Percentiles rank a stretch among this genome's conserved stretches.
Evolutionary conservation across 768 basidiomycete species (phyloP).

Genomic region (Suillus subaureus): DNA sequence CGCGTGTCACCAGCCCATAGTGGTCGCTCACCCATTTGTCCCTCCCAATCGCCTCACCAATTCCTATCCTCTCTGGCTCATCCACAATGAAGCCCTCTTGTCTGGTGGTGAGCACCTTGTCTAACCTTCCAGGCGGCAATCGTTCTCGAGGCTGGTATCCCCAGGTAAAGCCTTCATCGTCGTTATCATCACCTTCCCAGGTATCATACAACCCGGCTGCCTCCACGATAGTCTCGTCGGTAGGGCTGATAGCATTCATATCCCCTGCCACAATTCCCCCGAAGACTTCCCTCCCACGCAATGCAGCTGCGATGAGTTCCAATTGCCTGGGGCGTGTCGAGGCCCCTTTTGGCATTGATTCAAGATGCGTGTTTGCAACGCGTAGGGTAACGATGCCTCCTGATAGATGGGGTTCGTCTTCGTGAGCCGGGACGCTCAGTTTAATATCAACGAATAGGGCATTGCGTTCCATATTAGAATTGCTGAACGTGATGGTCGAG

Average conservation of each 20-base stretch:
- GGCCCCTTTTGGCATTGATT: slow-evolving; percentile 56
- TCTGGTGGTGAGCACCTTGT: slow-evolving; percentile 64
- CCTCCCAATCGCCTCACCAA: slow-evolving; percentile 46
- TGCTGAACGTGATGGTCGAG: slow-evolving; percentile 54
- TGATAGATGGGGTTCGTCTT: slow-evolving; percentile 30
- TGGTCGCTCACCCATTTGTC: slow-evolving; percentile 69
- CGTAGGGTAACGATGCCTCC: slow-evolving; percentile 51
- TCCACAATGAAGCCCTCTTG: slow-evolving; percentile 53
- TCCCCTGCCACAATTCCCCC: slow-evolving; percentile 72
- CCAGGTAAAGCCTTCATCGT: slow-evolving; percentile 62
- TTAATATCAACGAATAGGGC: slow-evolving; percentile 62
- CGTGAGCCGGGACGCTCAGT: slow-evolving; percentile 39
- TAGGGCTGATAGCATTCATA: slow-evolving; percentile 64
- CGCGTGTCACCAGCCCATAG: slow-evolving; percentile 53
- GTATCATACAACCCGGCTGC: slow-evolving; percentile 59
- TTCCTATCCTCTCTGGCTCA: slow-evolving; percentile 56
- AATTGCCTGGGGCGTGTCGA: slow-evolving; percentile 53
- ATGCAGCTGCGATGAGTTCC: slow-evolving; percentile 48
- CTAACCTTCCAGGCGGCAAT: slow-evolving; percentile 57
- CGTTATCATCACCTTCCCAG: slow-evolving; percentile 50
- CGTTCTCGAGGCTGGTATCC: slow-evolving; percentile 57
- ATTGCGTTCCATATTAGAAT: slow-evolving; percentile 52
- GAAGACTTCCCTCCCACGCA: slow-evolving; percentile 47
- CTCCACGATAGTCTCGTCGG: slow-evolving; percentile 45
- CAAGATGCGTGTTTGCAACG: slow-evolving; percentile 75